Evolutionary conservation across 1,139 yeast genomes (phyloP), one percentile per base, ranked within the genome.

Genomic region (Zygoascus hellenicus): DNA sequence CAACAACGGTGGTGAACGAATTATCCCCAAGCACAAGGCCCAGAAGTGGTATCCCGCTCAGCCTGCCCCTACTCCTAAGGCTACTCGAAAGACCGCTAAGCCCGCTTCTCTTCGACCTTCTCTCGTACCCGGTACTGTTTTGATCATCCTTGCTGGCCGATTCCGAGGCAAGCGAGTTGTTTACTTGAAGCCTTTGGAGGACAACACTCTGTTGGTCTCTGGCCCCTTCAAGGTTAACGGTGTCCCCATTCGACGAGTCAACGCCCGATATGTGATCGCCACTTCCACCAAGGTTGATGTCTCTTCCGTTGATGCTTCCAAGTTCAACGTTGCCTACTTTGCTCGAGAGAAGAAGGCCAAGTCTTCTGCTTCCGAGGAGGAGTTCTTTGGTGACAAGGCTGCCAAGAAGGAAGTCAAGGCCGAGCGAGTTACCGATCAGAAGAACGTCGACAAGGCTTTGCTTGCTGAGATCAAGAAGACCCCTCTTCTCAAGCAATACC

Each of bases 151-250:
- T 75, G 97, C 98, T 69, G 98, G 99, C 74, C 90, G 97, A 78
- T 92, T 89, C 96, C 87, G 98, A 79, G 99, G 99, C 74, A 94
- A 92, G 89, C 92, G 99, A 80, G 98, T 92, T 67, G 97, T 92
- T 59, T 87, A 85, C 89, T 84, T 92, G 74, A 92, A 92, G 86
- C 78, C 84, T 77, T 83, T 94, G 72, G 97, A 89, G 78, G 98
- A 94, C 83, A 88, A 87, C 90, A 92, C 97, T 62, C 81, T 94
- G 70, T 86, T 92, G 72, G 96, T 92, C 61, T 78, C 97, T 57
- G 99, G 99, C 72, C 99, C 99, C 70, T 94, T 92, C 96, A 94
- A 92, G 84, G 88, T 92, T 68, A 94, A 94, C 77, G 98, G 98
- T 81, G 99, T 92, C 64, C 98, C 99, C 75, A 83, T 92, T 74